Percentiles rank a stretch among this genome's conserved stretches.
Evolutionary conservation across 169 alveolate genomes (phyloP).

Genomic region (Eimeria brunetti): DNA sequence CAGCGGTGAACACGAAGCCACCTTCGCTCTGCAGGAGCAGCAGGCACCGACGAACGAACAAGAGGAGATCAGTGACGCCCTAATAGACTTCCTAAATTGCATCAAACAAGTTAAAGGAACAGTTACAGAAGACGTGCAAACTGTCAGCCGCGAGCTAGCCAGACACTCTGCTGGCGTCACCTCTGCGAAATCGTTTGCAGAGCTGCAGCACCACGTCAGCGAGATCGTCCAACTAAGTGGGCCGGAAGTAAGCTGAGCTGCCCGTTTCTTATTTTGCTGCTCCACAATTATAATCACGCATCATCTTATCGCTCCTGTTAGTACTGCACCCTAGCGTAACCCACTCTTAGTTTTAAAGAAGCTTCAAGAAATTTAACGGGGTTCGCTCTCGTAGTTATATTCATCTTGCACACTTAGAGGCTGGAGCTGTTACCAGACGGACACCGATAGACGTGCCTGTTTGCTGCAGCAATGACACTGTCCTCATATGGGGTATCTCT

Average conservation of each 20-base stretch:
- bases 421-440: not conserved
- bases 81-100: constrained; percentile 16
- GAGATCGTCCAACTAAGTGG: constrained; percentile 63
- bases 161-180: constrained; percentile 30
- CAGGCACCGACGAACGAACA: not conserved
- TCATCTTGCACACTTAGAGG: not conserved
- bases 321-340: not conserved
- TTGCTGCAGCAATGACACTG: not conserved
- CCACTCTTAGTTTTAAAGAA: not conserved
- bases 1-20: not conserved
- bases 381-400: not conserved
- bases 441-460: too few relatives aligned
- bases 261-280: not conserved
- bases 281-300: not conserved
- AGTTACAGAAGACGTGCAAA: constrained; percentile 25
- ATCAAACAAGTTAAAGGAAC: constrained; percentile 14
- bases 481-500: not conserved
- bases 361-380: too few relatives aligned
- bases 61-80: not conserved
- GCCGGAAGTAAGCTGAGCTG: constrained; percentile 47
- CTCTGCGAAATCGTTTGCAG: constrained; percentile 48
- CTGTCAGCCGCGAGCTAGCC: constrained; percentile 46
- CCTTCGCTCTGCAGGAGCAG: constrained; percentile 1
- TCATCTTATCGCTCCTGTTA: not conserved
- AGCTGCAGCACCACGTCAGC: constrained; percentile 60